phyloP scores from a whole-genome alignment of 345 rosid species.

The Linum usitatissimum region DNA sequence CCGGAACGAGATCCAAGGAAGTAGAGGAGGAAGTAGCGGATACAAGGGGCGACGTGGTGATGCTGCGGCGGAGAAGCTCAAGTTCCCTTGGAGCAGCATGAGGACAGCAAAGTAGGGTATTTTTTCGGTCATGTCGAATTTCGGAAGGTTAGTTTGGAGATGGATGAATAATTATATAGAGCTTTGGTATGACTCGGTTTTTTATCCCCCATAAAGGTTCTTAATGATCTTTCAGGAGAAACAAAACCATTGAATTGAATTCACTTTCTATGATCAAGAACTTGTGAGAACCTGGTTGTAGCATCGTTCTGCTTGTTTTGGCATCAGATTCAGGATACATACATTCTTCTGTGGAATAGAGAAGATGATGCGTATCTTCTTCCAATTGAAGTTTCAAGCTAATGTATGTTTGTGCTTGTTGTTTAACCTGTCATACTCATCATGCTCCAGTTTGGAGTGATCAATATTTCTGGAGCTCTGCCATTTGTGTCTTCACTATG shows the following conservation, averaged over 20 bases:
- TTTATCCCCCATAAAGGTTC: background rate
- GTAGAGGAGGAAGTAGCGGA: conserved; percentile 14
- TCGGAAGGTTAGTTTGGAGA: background rate
- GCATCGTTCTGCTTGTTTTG: background rate
- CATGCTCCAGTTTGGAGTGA: conserved; percentile 35
- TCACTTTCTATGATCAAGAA: background rate
- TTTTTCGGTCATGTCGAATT: background rate
- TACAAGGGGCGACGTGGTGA: conserved; percentile 5
- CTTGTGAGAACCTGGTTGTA: background rate
- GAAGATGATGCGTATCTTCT: too few relatives aligned
- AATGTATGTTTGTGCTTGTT: conserved; percentile 33
- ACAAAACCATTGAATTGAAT: background rate
- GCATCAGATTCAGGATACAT: background rate
- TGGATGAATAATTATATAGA: background rate
- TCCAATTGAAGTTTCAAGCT: too few relatives aligned
- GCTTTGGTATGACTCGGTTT: background rate
- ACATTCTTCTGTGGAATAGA: background rate
- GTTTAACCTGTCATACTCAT: conserved; percentile 43
- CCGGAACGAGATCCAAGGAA: conserved; percentile 13
- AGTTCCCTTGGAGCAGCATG: conserved; percentile 63
- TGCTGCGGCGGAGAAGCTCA: conserved; percentile 4
- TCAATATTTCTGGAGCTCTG: conserved; percentile 43
- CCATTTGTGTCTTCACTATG: conserved; percentile 47
- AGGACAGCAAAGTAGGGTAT: conserved; percentile 11
- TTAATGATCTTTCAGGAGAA: background rate